A percentile compares a stretch with the other conserved stretches of the same genome.
Evolutionary conservation across 2,329 filamentous ascomycete species (phyloP).

Genomic region (Nigrograna mackinnonii): DNA sequence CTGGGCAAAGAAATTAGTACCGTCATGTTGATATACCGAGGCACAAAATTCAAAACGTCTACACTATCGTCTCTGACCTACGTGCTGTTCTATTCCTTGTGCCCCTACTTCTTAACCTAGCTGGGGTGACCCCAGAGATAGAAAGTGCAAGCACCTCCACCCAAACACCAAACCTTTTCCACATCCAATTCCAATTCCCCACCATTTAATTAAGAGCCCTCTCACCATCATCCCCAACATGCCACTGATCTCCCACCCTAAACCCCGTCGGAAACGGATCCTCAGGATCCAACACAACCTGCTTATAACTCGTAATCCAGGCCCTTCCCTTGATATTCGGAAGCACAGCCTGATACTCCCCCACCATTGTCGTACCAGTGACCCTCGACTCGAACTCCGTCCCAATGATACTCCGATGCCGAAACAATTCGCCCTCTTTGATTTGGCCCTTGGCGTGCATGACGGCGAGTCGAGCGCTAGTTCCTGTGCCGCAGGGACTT

Average conservation of each 20-base stretch:
- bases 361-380: slow-evolving; percentile 41
- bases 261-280: slow-evolving; percentile 52
- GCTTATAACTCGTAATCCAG: slow-evolving; percentile 52
- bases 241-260: slow-evolving; percentile 38
- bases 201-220: too few species aligned
- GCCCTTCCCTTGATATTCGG: slow-evolving; percentile 48
- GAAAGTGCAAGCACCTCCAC: too few species aligned
- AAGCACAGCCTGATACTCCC: slow-evolving; percentile 43
- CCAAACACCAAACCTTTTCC: too few species aligned
- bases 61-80: too few species aligned
- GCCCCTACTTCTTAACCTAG: too few species aligned
- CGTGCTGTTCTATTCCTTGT: too few species aligned
- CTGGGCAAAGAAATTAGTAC: too few species aligned
- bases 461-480: slow-evolving; percentile 48
- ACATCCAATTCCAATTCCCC: too few species aligned
- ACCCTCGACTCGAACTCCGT: slow-evolving; percentile 48
- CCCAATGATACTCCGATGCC: slow-evolving; percentile 47
- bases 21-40: too few species aligned
- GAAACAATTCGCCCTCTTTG: slow-evolving; percentile 40
- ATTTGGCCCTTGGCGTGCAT: slow-evolving; percentile 48
- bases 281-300: slow-evolving; percentile 47
- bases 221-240: too few species aligned
- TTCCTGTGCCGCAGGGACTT: slow-evolving; percentile 53
- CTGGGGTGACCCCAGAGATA: too few species aligned
- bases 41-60: too few species aligned